Percentiles rank a stretch among this genome's conserved stretches.
phyloP scores from a whole-genome alignment of 2,329 filamentous ascomycete species.

The Parasarocladium wereldwijsianum region DNA sequence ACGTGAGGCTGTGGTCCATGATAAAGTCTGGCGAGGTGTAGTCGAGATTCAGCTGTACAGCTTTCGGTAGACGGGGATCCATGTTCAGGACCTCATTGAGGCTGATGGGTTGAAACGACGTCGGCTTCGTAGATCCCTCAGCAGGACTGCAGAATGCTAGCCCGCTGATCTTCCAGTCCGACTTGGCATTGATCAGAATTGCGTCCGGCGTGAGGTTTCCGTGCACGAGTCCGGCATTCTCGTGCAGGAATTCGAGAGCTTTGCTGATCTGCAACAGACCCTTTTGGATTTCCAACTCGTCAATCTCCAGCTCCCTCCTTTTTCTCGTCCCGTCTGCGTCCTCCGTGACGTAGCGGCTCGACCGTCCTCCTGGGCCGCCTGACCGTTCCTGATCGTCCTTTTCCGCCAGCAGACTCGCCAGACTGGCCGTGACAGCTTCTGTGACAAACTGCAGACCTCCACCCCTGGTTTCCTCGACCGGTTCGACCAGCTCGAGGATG shows the following conservation, averaged over 20 bases:
- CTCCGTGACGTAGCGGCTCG: constrained; percentile 69
- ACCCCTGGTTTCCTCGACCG: constrained; percentile 82
- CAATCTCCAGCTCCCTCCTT: constrained; percentile 76
- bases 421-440: constrained; percentile 78
- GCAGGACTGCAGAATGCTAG: constrained; percentile 76
- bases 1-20: constrained; percentile 74
- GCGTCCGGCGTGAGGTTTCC: constrained; percentile 90
- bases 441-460: constrained; percentile 94
- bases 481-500: constrained; percentile 83
- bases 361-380: constrained; percentile 52
- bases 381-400: constrained; percentile 75
- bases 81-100: constrained; percentile 74
- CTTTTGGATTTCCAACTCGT: constrained; percentile 96
- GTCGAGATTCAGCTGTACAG: constrained; percentile 81
- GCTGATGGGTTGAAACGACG: constrained; percentile 65
- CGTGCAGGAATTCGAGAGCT: constrained; percentile 86
- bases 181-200: constrained; percentile 91
- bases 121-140: constrained; percentile 57
- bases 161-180: constrained; percentile 98
- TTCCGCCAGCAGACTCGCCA: constrained; percentile 67
- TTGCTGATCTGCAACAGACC: constrained; percentile 86
- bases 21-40: constrained; percentile 92
- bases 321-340: constrained; percentile 59
- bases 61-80: constrained; percentile 66
- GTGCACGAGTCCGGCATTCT: constrained; percentile 86